Evolutionary conservation across 441 rosid genomes (phyloP).

Genomic region (Erysimum pusillum): DNA sequence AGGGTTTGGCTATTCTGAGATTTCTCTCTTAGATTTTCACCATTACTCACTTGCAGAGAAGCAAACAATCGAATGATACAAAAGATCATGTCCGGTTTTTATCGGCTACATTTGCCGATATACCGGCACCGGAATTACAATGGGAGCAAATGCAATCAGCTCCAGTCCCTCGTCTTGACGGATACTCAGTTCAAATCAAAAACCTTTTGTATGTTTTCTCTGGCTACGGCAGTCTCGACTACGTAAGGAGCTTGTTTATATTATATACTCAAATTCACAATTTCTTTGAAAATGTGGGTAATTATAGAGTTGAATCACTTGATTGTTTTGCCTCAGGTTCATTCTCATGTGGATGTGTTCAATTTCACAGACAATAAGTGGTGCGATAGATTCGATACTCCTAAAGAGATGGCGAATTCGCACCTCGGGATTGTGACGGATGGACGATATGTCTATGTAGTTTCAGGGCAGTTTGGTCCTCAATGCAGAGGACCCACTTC

Average conservation of each 20-base stretch:
- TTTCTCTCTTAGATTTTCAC: neutral
- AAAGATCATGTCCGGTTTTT: constrained; percentile 45
- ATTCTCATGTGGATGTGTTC: constrained; percentile 86
- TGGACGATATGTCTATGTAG: constrained; percentile 76
- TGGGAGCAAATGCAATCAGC: constrained; percentile 86
- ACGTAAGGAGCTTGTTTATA: constrained; percentile 54
- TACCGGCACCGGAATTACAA: constrained; percentile 70
- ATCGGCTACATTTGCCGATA: constrained; percentile 79
- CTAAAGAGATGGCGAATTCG: constrained; percentile 87
- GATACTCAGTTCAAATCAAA: constrained; percentile 72
- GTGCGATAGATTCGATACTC: constrained; percentile 70
- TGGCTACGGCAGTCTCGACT: constrained; percentile 73
- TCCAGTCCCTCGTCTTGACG: constrained; percentile 90
- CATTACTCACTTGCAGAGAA: constrained; percentile 44
- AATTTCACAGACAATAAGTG: constrained; percentile 74
- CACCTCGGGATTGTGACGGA: constrained; percentile 84
- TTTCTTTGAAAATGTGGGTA: neutral
- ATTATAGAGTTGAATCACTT: neutral
- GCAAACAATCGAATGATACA: constrained; percentile 29
- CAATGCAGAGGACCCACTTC: constrained; percentile 80
- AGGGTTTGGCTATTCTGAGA: neutral
- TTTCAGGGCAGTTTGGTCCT: constrained; percentile 88
- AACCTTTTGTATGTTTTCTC: constrained; percentile 75
- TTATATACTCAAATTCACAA: neutral
- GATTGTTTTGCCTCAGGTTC: constrained; percentile 58